A percentile compares a stretch with the other conserved stretches of the same genome.
These are phyloP conservation scores for Lathyrus tuberosus DNA, from an alignment of 306 rosid species.

Conservation along the genomic window DNA sequence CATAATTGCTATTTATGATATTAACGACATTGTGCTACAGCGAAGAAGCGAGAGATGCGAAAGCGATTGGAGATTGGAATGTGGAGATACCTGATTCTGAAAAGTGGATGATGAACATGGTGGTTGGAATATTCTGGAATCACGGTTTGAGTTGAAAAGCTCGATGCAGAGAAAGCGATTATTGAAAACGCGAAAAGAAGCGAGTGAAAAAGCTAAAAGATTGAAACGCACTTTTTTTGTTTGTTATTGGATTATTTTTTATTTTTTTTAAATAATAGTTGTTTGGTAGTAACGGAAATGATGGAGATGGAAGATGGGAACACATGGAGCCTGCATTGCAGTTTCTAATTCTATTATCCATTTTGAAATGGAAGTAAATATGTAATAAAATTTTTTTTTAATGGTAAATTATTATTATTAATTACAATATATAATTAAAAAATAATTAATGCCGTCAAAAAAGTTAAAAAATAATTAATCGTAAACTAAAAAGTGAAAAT, in stretches of 20 bases:
- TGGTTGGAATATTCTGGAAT: slow-evolving; percentile 44
- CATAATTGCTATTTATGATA: neutral
- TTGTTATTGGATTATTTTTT: no score
- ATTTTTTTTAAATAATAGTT: no score
- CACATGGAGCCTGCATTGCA: neutral
- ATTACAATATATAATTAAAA: no score
- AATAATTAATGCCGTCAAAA: no score
- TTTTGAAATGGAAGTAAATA: no score
- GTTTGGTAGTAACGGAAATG: neutral
- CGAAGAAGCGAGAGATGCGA: neutral
- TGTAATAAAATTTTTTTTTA: no score
- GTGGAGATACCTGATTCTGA: slow-evolving; percentile 30
- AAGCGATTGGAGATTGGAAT: neutral
- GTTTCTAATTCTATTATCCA: neutral
- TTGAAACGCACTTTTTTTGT: neutral
- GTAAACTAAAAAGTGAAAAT: no score
- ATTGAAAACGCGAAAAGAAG: slow-evolving; percentile 15
- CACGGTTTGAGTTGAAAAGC: neutral
- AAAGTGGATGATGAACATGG: slow-evolving; percentile 35
- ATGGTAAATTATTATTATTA: no score
- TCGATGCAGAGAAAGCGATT: neutral
- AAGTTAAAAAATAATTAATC: no score
- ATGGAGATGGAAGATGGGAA: neutral
- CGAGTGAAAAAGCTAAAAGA: neutral
- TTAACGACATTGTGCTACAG: neutral